Evolutionary conservation across 2,329 filamentous ascomycete species (phyloP), one percentile per base, ranked within the genome.

Genomic region (Cladosporium sp.): DNA sequence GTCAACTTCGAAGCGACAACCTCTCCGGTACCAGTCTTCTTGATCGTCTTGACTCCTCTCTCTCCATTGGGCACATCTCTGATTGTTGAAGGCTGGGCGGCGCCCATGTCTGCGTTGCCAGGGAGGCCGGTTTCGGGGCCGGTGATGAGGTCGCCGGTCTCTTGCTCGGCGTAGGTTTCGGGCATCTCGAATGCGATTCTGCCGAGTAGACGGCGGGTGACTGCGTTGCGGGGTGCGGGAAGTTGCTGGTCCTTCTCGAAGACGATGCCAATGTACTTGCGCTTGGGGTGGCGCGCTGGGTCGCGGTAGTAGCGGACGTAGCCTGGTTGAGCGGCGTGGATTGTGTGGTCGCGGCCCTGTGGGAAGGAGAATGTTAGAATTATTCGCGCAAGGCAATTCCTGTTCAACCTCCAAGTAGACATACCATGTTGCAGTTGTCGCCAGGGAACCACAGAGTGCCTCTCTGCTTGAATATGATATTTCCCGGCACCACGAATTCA

Each of bases 271-370:
- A 99, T 99, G 83, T 93, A 99, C 78, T 96, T 92, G 67, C 93
- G 87, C 71, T 92, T 91, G 0, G 93, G 91, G 78, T 98, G 92
- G 66, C 84, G 85, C 34, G 85, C 79, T 0, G 93, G 93, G 76
- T 99, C 94, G 75, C 90, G 88, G 84, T 99, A 99, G 86, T 97
- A 99, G 73, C 95, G 93, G 67, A 99, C 95, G 79, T 96, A 99
- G 69, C 95, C 95, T 3, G 90, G 85, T 64, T 90, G 87, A 66
- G 88, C 89, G 62, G 95, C 89, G 79, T 91, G 96, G 76, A 99
- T 96, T 59, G 94, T 98, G 83, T 98, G 95, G 79, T 99, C 93
- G 67, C 95, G 90, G 59, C 95, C 95, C 74, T 76, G 61, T 5
- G 30, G 48, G 30, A 39, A 26, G 14, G n/a, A 25, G 2, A n/a